These are phyloP conservation scores for Geotrichum phurueaensis DNA, from an alignment of 1,139 yeast genomes.

Conservation along the genomic window DNA sequence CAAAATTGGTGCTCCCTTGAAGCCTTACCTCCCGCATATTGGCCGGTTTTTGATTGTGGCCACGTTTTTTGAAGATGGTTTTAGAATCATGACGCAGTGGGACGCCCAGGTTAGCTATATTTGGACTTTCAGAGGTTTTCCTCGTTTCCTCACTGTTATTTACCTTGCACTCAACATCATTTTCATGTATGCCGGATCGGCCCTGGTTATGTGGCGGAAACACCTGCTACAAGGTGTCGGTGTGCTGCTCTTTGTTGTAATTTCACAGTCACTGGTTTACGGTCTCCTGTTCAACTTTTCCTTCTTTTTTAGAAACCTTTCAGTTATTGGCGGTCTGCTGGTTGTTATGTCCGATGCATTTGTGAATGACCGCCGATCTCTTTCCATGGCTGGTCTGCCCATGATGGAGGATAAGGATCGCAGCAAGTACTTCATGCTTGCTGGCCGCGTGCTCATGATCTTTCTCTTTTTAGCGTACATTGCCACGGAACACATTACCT, in stretches of 20 bases:
- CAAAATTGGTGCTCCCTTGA: conserved; percentile 35
- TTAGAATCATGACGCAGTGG: conserved; percentile 86
- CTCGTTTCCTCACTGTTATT: conserved; percentile 65
- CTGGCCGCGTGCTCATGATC: conserved; percentile 83
- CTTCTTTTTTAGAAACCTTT: conserved; percentile 78
- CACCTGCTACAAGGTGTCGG: conserved; percentile 67
- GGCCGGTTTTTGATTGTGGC: conserved; percentile 91
- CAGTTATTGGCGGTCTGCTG: conserved; percentile 88
- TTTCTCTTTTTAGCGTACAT: conserved; percentile 83
- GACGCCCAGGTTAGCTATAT: conserved; percentile 80
- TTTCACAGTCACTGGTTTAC: conserved; percentile 81
- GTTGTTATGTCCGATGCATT: conserved; percentile 85
- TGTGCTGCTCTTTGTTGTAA: conserved; percentile 63
- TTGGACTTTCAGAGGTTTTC: conserved; percentile 72
- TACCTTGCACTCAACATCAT: conserved; percentile 61
- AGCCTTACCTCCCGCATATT: conserved; percentile 57
- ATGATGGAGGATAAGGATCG: conserved; percentile 76
- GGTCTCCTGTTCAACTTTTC: conserved; percentile 79
- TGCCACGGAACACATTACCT: conserved; percentile 68
- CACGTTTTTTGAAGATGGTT: conserved; percentile 86
- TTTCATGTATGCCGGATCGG: conserved; percentile 69
- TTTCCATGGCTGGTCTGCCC: conserved; percentile 85
- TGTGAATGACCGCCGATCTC: conserved; percentile 68
- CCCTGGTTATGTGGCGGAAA: conserved; percentile 64
- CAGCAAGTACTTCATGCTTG: conserved; percentile 77